Base-by-base conservation (phyloP, 2,329 filamentous ascomycete genomes). In the Aspergillus uvarum region DNA sequence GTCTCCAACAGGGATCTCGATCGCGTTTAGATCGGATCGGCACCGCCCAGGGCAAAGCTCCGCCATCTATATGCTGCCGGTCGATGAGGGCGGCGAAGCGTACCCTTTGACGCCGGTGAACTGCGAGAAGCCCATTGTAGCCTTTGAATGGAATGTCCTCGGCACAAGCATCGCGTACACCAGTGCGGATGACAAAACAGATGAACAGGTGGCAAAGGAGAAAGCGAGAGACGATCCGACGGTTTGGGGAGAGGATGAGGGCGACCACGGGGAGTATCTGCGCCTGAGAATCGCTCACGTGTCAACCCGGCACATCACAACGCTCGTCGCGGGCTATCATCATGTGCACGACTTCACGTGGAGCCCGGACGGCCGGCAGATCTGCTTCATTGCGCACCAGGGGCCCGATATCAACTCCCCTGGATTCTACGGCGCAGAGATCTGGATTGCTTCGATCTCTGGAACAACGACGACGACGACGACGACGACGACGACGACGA, bases 11-110 rank as follows among this genome's bases (percentile, higher is more conserved):
- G 59, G 52, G n/a, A 24, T 35, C 14, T 52, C 19, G 14, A 61
- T 61, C 16, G 55, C 59, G 0, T 61, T 61, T 21, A 22, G 52
- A 16, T 61, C 59, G 8, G 52, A 61, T 59, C 56, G 59, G 1
- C 26, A 32, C 1, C 19, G 24, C 12, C 19, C 19, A n/a, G 21
- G 48, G 55, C 4, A 31, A 16, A 29, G 12, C 12, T 31, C 35
- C 6, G 55, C 16, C 16, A 35, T 61, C 4, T 59, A 61, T 29
- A 4, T 61, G 19, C n/a, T 61, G n/a, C 47, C 47, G 0, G 47
- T 61, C 38, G 52, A 50, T 7, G 49, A 26, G n/a, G 52, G 52
- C 19, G 59, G 52, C 1, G 55, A 61, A 42, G 55, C 59, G 10
- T 58, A 56, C 44, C 51, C 56, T 2, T 2, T 61, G 1, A 52